These are phyloP conservation scores for Paecilomyces dactylethromorphus DNA, from an alignment of 2,329 filamentous ascomycete species.

Conservation along the genomic window DNA sequence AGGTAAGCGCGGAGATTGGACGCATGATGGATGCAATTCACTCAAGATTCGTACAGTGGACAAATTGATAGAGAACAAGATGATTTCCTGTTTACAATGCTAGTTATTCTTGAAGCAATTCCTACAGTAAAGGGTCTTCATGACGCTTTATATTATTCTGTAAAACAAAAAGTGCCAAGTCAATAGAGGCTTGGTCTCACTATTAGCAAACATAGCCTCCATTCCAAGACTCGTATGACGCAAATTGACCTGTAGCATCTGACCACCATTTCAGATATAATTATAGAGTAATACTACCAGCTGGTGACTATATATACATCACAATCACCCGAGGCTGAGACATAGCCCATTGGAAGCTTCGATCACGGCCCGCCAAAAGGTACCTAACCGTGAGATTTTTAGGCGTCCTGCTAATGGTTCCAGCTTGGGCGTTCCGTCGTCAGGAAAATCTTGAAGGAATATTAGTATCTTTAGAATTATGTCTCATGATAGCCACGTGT, in stretches of 20 bases:
- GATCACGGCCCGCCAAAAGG: neutral
- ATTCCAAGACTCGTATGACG: neutral
- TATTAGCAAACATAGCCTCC: neutral
- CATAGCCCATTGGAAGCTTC: neutral
- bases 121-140: neutral
- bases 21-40: neutral
- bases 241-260: neutral
- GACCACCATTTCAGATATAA: neutral
- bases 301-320: neutral
- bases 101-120: neutral
- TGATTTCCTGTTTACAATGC: neutral
- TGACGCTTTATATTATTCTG: neutral
- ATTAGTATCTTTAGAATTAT: neutral
- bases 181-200: neutral
- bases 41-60: neutral
- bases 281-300: neutral
- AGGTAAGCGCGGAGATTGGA: neutral
- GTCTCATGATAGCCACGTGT: neutral
- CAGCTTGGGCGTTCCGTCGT: neutral
- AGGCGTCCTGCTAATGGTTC: neutral
- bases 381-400: neutral
- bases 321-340: neutral
- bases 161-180: neutral
- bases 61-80: neutral
- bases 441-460: neutral